Evolutionary conservation across 257 asterid genomes (phyloP).

Genomic region (Solanum pennellii): DNA sequence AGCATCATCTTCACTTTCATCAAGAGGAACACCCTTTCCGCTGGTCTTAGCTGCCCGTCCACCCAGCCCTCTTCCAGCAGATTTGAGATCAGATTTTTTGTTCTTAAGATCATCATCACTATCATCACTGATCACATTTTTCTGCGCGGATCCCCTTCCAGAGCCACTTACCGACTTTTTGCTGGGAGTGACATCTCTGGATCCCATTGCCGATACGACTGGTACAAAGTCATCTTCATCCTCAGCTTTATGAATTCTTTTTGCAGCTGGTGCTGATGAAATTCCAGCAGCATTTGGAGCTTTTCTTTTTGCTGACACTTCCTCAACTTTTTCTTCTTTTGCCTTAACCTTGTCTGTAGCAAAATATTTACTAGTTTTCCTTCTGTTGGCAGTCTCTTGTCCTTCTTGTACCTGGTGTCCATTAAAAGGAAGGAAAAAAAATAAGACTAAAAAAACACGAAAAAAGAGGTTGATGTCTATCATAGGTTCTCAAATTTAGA

Average conservation of each 20-base stretch:
- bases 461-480: background rate
- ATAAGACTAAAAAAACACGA: background rate
- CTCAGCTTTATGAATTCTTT: constrained; percentile 50
- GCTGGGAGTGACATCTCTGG: constrained; percentile 37
- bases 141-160: constrained; percentile 48
- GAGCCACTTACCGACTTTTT: constrained; percentile 64
- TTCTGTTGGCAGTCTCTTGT: constrained; percentile 58
- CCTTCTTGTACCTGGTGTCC: constrained; percentile 39
- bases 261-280: constrained; percentile 28
- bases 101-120: constrained; percentile 22
- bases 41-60: constrained; percentile 27
- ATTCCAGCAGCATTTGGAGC: constrained; percentile 23
- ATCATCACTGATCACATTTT: constrained; percentile 37
- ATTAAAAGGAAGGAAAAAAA: background rate
- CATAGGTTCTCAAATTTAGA: background rate
- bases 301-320: constrained; percentile 46
- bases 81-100: constrained; percentile 37
- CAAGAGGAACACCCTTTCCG: constrained; percentile 30
- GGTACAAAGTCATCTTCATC: constrained; percentile 58
- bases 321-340: constrained; percentile 50
- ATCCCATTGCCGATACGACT: constrained; percentile 35
- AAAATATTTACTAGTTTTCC: constrained; percentile 94
- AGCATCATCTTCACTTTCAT: constrained; percentile 53
- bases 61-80: constrained; percentile 74
- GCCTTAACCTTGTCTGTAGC: constrained; percentile 31